phyloP scores from a whole-genome alignment of 2,329 filamentous ascomycete genomes.

The Apiospora sp. region DNA sequence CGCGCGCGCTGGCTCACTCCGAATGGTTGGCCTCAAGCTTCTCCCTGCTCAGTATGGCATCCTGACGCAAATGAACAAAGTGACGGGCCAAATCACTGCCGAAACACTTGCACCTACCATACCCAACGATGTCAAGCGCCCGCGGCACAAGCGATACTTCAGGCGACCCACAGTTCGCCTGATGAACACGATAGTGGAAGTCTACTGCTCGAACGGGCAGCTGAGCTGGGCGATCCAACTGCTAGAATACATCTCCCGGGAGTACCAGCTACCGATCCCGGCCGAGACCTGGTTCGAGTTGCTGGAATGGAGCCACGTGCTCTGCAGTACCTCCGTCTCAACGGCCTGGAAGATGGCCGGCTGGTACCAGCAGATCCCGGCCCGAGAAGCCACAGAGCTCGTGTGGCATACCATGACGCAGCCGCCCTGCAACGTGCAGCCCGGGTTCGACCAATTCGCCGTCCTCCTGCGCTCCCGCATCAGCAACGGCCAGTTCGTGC shows the following conservation, averaged over 20 bases:
- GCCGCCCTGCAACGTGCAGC: slow-evolving; percentile 62
- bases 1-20: slow-evolving; percentile 47
- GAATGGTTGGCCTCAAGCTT: slow-evolving; percentile 42
- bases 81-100: not conserved
- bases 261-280: slow-evolving; percentile 66
- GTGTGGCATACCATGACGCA: slow-evolving; percentile 68
- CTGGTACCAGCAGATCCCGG: slow-evolving; percentile 45
- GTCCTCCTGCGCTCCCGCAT: slow-evolving; percentile 56
- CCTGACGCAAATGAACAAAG: slow-evolving; percentile 26
- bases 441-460: slow-evolving; percentile 62
- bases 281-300: slow-evolving; percentile 70
- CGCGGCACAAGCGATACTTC: not conserved
- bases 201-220: slow-evolving; percentile 71
- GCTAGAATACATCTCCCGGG: slow-evolving; percentile 67
- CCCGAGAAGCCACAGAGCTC: slow-evolving; percentile 52
- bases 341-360: slow-evolving; percentile 47
- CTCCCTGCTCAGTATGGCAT: slow-evolving; percentile 42
- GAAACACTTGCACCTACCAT: not conserved
- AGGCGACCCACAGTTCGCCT: slow-evolving; percentile 64
- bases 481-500: slow-evolving; percentile 24
- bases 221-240: slow-evolving; percentile 65
- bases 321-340: slow-evolving; percentile 49
- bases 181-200: slow-evolving; percentile 72
- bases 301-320: slow-evolving; percentile 71
- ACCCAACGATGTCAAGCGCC: slow-evolving; percentile 20